Percentiles rank a stretch among this genome's conserved stretches.
Conservation (phyloP, 257 asterid genomes). For the Scutellaria galericulata region DNA sequence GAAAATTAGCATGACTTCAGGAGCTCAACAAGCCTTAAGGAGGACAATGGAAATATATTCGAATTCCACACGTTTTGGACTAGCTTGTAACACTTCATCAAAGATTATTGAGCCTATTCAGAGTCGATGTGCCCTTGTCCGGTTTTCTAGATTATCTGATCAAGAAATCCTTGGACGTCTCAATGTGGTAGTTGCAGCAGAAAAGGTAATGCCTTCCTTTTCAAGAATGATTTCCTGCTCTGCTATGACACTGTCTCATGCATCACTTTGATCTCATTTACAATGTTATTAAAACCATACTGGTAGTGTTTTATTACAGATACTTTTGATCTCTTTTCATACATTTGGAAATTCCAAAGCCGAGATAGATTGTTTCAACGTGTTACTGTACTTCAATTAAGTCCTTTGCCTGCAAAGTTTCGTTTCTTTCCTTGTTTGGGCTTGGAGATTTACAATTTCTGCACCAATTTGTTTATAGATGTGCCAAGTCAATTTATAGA, state of each 20-base stretch:
- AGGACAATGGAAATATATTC: conserved; percentile 99
- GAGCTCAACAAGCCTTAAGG: conserved; percentile 98
- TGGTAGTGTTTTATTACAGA: neutral
- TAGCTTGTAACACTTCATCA: conserved; percentile 94
- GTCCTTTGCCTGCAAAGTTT: conserved; percentile 26
- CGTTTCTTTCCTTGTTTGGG: neutral
- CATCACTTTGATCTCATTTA: neutral
- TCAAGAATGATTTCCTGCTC: neutral
- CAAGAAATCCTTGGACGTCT: conserved; percentile 98
- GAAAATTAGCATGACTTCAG: conserved; percentile 87
- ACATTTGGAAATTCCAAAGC: neutral
- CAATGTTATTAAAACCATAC: neutral
- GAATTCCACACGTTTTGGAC: conserved; percentile 93
- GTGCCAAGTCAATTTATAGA: conserved; percentile 13
- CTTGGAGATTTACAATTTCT: conserved; percentile 3
- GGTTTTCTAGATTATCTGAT: conserved; percentile 88
- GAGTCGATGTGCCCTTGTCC: conserved; percentile 96
- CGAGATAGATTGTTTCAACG: neutral
- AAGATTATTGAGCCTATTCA: conserved; percentile 95
- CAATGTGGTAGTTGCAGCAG: conserved; percentile 90
- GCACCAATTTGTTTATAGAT: neutral
- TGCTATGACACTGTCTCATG: neutral
- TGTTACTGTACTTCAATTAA: conserved; percentile 2
- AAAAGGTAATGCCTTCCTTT: conserved; percentile 56
- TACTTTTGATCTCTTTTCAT: neutral